Conservation (phyloP, 305 asterid species). For the Euphrasia arctica region DNA sequence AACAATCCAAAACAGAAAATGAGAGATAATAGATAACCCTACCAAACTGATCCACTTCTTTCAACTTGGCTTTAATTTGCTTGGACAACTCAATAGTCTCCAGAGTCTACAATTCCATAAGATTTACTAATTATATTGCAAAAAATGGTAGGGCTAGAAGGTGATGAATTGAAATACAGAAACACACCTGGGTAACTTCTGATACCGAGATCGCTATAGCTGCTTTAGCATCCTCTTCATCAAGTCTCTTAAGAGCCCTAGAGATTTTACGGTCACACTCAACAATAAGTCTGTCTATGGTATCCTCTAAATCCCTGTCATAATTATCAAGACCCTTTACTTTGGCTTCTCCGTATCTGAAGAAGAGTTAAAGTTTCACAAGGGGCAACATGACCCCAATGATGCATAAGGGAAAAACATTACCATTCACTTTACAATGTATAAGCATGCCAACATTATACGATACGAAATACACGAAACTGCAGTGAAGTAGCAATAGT, state of each 20-base stretch:
- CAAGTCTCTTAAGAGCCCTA: slow-evolving; percentile 86
- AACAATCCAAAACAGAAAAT: not conserved
- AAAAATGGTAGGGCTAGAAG: slow-evolving; percentile 4
- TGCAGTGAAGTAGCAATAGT: not conserved
- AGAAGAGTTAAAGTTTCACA: slow-evolving; percentile 38
- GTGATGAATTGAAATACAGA: slow-evolving; percentile 14
- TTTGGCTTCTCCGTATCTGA: slow-evolving; percentile 78
- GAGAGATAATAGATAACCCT: slow-evolving; percentile 21
- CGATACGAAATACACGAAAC: not conserved
- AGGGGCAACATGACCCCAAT: slow-evolving; percentile 4
- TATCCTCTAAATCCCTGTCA: slow-evolving; percentile 90
- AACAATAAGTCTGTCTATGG: slow-evolving; percentile 80
- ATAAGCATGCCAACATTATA: not conserved
- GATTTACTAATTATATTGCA: slow-evolving; percentile 13
- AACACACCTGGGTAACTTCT: slow-evolving; percentile 72
- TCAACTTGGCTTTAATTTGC: slow-evolving; percentile 71
- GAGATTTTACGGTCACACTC: slow-evolving; percentile 89
- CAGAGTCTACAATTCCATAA: slow-evolving; percentile 47
- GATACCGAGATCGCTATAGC: slow-evolving; percentile 94
- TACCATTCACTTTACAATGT: not conserved
- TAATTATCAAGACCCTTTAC: slow-evolving; percentile 75
- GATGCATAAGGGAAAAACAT: not conserved
- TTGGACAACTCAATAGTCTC: slow-evolving; percentile 72
- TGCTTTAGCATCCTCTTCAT: slow-evolving; percentile 96
- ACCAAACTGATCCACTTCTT: slow-evolving; percentile 75